phyloP scores from a whole-genome alignment of 2,329 filamentous ascomycete genomes.

The Malbranchea zuffiana region DNA sequence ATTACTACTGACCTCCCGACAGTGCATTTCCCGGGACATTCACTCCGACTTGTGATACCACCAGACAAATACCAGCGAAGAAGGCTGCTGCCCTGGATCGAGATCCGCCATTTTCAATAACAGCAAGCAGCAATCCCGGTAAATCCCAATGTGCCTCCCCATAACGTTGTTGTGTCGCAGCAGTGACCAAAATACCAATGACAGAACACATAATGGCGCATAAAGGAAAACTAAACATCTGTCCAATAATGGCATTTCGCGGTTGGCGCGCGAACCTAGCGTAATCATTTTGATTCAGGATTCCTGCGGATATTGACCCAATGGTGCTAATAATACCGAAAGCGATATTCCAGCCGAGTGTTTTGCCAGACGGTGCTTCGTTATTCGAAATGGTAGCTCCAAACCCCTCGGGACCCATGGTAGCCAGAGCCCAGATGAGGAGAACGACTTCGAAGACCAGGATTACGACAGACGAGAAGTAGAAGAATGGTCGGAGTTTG shows the following conservation, averaged over 20 bases:
- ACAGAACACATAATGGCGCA: constrained; percentile 9
- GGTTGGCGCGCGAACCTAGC: constrained; percentile 34
- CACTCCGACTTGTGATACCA: constrained; percentile 38
- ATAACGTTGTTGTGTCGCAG: constrained; percentile 24
- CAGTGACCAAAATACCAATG: constrained; percentile 28
- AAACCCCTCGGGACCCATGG: constrained; percentile 10
- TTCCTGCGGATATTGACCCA: constrained; percentile 36
- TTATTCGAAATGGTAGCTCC: constrained; percentile 7
- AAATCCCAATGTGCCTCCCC: constrained; percentile 36
- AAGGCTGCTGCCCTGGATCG: constrained; percentile 36
- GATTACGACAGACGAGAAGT: constrained; percentile 8
- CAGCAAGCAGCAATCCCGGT: constrained; percentile 31
- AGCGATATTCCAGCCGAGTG: constrained; percentile 29
- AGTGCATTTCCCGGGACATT: constrained; percentile 36
- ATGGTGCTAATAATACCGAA: constrained; percentile 35
- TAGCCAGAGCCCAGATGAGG: constrained; percentile 12
- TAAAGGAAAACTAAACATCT: constrained; percentile 27
- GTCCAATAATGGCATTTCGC: constrained; percentile 34
- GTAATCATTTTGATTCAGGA: constrained; percentile 39
- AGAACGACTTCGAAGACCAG: constrained; percentile 11
- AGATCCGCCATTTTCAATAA: constrained; percentile 25
- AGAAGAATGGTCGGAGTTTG: constrained; percentile 10
- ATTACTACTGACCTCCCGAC: constrained; percentile 23
- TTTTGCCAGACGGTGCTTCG: constrained; percentile 1
- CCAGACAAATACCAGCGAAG: constrained; percentile 37